A percentile compares a stretch with the other conserved stretches of the same genome.
phyloP scores from a whole-genome alignment of 306 rosid species.

The Cicer pinnatifidum region DNA sequence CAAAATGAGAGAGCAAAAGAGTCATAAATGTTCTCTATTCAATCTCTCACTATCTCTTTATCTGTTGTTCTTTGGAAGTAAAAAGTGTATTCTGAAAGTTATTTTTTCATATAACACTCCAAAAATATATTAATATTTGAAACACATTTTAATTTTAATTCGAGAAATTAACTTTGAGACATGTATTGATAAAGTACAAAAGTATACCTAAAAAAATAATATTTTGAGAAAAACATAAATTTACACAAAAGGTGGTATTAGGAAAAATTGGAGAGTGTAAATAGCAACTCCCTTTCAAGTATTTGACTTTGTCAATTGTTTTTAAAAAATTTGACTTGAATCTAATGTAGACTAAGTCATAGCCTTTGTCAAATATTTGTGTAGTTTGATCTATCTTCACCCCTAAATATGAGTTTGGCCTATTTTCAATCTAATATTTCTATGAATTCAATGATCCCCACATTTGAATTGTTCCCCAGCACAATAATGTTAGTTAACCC shows the following conservation, averaged over 20 bases:
- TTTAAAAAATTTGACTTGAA: neutral
- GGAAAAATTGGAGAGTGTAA: neutral
- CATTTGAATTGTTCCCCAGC: neutral
- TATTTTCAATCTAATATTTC: neutral
- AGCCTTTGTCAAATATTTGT: neutral
- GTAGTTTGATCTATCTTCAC: neutral
- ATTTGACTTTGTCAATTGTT: neutral
- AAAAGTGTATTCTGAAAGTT: neutral
- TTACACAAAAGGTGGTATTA: neutral
- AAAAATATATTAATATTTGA: neutral
- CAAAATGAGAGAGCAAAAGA: no score
- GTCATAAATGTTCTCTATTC: no score
- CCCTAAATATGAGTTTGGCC: neutral
- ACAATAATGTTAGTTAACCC: neutral
- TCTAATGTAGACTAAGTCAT: neutral
- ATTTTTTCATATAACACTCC: neutral
- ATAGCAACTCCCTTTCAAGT: neutral
- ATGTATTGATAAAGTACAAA: neutral
- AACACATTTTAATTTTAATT: neutral
- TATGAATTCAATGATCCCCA: neutral
- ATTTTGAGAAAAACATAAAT: neutral
- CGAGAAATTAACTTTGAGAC: neutral
- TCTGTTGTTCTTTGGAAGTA: no score
- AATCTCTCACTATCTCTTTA: no score
- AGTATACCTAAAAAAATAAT: neutral